Conservation (phyloP, 306 rosid genomes). For the Quercus suber region DNA sequence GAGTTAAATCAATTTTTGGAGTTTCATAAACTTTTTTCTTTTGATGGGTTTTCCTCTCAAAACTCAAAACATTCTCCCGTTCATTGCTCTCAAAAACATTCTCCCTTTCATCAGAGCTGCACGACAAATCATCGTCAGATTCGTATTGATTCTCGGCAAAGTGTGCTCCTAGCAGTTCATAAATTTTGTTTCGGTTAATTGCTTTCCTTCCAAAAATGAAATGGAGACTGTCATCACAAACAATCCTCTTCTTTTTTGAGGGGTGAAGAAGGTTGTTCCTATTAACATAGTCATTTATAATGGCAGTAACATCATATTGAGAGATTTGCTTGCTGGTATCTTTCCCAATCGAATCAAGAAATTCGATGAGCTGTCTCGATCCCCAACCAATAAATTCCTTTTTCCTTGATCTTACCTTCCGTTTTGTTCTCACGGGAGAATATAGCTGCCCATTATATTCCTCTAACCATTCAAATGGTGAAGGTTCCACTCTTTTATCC, state of each 20-base stretch:
- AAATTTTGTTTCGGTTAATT: slow-evolving; percentile 54
- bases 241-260: slow-evolving; percentile 56
- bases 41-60: slow-evolving; percentile 26
- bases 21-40: slow-evolving; percentile 28
- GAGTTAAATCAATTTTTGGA: slow-evolving; percentile 55
- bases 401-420: slow-evolving; percentile 42
- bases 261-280: slow-evolving; percentile 43
- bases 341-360: slow-evolving; percentile 60
- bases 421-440: slow-evolving; percentile 26
- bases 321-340: slow-evolving; percentile 44
- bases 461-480: slow-evolving; percentile 29
- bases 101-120: slow-evolving; percentile 42
- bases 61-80: slow-evolving; percentile 10
- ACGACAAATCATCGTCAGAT: slow-evolving; percentile 32
- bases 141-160: slow-evolving; percentile 43
- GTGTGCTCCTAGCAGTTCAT: slow-evolving; percentile 63
- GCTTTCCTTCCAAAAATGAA: slow-evolving; percentile 64
- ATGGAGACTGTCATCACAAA: slow-evolving; percentile 58
- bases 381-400: slow-evolving; percentile 77
- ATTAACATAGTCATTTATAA: slow-evolving; percentile 54
- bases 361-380: slow-evolving; percentile 51
- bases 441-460: slow-evolving; percentile 31
- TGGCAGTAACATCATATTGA: slow-evolving; percentile 49
- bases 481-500: slow-evolving; percentile 4
- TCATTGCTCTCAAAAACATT: slow-evolving; percentile 11